phyloP scores from a whole-genome alignment of 1,139 yeast genomes.

The Geotrichum fermentans region DNA sequence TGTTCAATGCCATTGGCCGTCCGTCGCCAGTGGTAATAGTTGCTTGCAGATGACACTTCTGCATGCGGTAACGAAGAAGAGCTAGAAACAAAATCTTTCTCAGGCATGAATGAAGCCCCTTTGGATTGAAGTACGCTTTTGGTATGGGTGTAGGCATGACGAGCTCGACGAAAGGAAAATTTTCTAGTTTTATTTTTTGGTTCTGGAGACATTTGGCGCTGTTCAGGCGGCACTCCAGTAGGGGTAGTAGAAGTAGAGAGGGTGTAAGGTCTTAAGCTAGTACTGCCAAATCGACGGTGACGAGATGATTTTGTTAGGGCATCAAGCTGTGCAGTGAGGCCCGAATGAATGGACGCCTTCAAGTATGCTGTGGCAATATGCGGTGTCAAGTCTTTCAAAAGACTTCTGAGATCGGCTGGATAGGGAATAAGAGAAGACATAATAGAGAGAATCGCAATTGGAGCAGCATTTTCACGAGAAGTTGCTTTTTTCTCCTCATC shows the following conservation, averaged over 20 bases:
- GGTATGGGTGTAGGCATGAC: neutral
- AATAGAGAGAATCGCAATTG: slow-evolving; percentile 35
- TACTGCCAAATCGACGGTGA: slow-evolving; percentile 2
- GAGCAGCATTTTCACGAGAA: slow-evolving; percentile 22
- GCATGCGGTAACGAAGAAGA: neutral
- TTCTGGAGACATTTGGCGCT: too few relatives aligned
- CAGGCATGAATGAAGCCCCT: slow-evolving; percentile 26
- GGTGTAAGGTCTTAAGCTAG: slow-evolving; percentile 2
- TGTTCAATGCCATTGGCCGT: slow-evolving; percentile 15
- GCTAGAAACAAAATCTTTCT: slow-evolving; percentile 19
- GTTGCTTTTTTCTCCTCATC: neutral
- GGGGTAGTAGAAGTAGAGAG: neutral
- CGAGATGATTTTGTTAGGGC: slow-evolving; percentile 4
- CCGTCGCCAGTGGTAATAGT: slow-evolving; percentile 19
- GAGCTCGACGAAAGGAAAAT: neutral
- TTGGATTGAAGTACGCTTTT: slow-evolving; percentile 23
- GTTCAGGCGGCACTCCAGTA: neutral
- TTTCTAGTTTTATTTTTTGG: neutral
- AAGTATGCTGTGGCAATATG: slow-evolving; percentile 35
- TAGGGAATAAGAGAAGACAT: slow-evolving; percentile 36
- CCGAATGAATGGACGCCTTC: slow-evolving; percentile 34
- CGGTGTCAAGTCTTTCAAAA: slow-evolving; percentile 31
- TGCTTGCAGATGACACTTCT: neutral
- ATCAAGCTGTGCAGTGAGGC: slow-evolving; percentile 26
- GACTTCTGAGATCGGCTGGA: slow-evolving; percentile 30